Evolutionary conservation across 2,329 filamentous ascomycete genomes (phyloP).

Genomic region (Cladosporium sp.): DNA sequence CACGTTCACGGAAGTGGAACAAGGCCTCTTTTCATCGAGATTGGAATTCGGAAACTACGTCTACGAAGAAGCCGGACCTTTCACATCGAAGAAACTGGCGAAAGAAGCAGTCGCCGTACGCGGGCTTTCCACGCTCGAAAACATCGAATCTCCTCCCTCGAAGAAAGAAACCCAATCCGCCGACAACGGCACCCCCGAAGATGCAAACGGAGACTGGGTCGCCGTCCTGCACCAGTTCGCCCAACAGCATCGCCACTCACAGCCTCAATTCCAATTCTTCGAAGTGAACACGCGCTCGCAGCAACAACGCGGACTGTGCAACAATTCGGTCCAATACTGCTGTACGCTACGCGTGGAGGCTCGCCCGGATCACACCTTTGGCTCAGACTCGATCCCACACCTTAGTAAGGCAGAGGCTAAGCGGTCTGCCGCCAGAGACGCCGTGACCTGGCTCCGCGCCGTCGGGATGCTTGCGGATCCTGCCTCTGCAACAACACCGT

Average conservation of each 20-base stretch:
- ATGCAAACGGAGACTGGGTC: conserved; percentile 37
- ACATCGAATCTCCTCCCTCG: conserved; percentile 31
- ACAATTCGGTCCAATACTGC: conserved; percentile 19
- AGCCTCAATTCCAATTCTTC: conserved; percentile 42
- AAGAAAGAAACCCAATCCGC: conserved; percentile 25
- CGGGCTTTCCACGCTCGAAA: conserved; percentile 34
- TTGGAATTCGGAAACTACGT: conserved; percentile 31
- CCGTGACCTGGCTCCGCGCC: conserved; percentile 43
- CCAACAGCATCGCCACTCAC: conserved; percentile 21
- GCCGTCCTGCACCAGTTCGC: conserved; percentile 40
- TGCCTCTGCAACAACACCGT: conserved; percentile 26
- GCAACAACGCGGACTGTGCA: conserved; percentile 33
- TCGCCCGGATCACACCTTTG: conserved; percentile 37
- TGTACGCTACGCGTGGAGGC: conserved; percentile 25
- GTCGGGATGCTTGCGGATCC: conserved; percentile 32
- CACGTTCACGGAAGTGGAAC: conserved; percentile 10
- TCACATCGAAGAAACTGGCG: conserved; percentile 44
- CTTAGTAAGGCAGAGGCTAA: conserved; percentile 45
- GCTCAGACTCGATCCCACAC: conserved; percentile 37
- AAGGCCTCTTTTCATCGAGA: conserved; percentile 17
- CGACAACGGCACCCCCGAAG: conserved; percentile 17
- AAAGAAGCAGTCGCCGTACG: conserved; percentile 42
- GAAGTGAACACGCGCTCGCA: conserved; percentile 35
- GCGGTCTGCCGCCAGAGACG: conserved; percentile 42
- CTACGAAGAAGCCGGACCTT: conserved; percentile 30